Base-by-base conservation (phyloP, 2,329 filamentous ascomycete species). In the Apiospora hydei region DNA sequence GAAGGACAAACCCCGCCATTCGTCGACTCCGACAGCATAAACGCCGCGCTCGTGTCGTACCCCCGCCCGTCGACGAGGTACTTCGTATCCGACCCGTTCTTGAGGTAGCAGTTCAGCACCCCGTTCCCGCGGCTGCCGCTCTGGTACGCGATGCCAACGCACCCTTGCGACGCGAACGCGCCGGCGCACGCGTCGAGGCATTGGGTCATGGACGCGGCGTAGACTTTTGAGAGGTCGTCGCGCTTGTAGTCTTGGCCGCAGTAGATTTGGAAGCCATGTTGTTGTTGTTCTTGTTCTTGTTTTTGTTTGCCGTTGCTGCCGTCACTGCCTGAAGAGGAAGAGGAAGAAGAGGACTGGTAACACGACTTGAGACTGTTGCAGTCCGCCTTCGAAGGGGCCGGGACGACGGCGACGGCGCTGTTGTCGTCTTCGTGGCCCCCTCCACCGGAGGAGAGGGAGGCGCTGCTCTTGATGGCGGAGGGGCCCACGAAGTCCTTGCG, bases 71-170 rank as follows among this genome's bases (percentile, higher is more conserved):
- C 30, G 53, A 61, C 53, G 14, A 61, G 30, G 30, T 21, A 11
- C 16, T 61, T 6, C 30, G 53, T 61, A 30, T 61, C 53, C 26
- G 53, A 38, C 16, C 53, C 53, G 53, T 61, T 61, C 53, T 61
- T 61, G 30, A 61, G 51, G 53, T 61, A 61, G 30, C 53, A 61
- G 53, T 38, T 61, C 16, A 61, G 30, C 16, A 61, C 53, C 6
- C 53, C 53, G 53, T 38, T 61, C 16, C 16, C 16, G 30, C 53
- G 53, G 30, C 16, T 38, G 6, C 53, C 53, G 53, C 53, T 61
- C 53, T 61, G 53, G 53, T 61, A 61, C 16, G 53, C 53, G 53
- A 61, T 30, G 16, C 30, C 53, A 6, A 38, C 53, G 16, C 53
- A 61, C 16, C 53, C 53, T 26, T 61, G 53, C 6, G 53, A 16